Conservation (phyloP, 2,329 filamentous ascomycete genomes). For the Aspergillus novoparasiticus region DNA sequence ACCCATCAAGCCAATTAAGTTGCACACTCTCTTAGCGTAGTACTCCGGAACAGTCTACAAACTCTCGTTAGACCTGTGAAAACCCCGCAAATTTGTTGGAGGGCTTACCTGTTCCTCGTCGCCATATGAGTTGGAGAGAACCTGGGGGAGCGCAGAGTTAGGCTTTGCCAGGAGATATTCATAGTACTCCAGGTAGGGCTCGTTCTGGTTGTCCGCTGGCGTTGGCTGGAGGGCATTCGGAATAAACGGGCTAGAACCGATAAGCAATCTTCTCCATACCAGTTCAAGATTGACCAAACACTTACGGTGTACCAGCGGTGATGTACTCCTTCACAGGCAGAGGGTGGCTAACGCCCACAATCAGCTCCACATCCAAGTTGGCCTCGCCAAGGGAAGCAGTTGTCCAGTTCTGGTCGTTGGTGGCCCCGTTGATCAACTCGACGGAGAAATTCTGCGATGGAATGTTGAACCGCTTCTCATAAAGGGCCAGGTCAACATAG, state of each 20-base stretch:
- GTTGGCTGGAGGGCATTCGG: slow-evolving; percentile 47
- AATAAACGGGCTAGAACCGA: slow-evolving; percentile 51
- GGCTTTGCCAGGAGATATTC: slow-evolving; percentile 57
- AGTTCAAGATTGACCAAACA: not conserved
- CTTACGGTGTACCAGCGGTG: not conserved
- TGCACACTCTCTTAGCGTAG: slow-evolving; percentile 65
- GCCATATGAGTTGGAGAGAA: slow-evolving; percentile 67
- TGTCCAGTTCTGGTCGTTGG: slow-evolving; percentile 42
- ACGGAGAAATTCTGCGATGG: slow-evolving; percentile 38
- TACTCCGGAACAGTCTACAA: slow-evolving; percentile 59
- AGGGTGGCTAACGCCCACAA: slow-evolving; percentile 57
- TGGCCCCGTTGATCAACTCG: slow-evolving; percentile 43
- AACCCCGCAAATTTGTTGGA: not conserved
- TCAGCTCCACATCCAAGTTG: slow-evolving; percentile 62
- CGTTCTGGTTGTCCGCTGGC: slow-evolving; percentile 57
- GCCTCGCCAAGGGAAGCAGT: slow-evolving; percentile 54
- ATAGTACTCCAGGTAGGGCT: slow-evolving; percentile 68
- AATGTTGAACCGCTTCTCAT: slow-evolving; percentile 45
- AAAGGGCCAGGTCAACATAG: slow-evolving; percentile 49
- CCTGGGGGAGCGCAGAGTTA: slow-evolving; percentile 57
- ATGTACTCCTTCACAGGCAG: slow-evolving; percentile 38
- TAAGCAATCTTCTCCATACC: slow-evolving; percentile 14
- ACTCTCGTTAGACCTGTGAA: not conserved
- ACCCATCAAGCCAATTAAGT: slow-evolving; percentile 66
- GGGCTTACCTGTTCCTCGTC: slow-evolving; percentile 56